Percentiles rank a stretch among this genome's conserved stretches.
Evolutionary conservation across 768 basidiomycete genomes (phyloP).

Genomic region (Infundibulicybe gibba): DNA sequence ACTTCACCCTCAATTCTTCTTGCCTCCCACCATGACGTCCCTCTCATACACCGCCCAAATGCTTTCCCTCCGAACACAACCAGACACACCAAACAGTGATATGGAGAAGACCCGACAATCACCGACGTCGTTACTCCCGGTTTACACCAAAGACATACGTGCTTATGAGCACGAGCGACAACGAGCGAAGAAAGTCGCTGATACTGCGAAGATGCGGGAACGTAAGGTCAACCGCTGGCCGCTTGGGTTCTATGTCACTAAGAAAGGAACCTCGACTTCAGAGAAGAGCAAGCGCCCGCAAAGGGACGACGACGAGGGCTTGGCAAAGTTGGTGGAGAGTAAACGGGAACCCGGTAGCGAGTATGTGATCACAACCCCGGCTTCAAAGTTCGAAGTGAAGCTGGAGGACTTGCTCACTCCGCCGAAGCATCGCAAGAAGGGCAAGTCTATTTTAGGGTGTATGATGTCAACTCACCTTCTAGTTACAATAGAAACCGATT

Average conservation of each 20-base stretch:
- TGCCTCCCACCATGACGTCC: neutral
- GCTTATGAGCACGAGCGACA: constrained; percentile 49
- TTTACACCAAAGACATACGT: constrained; percentile 35
- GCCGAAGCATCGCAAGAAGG: constrained; percentile 37
- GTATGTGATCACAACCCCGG: constrained; percentile 7
- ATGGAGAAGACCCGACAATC: constrained; percentile 6
- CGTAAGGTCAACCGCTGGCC: constrained; percentile 21
- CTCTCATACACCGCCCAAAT: neutral
- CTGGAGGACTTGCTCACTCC: constrained; percentile 20
- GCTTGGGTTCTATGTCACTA: neutral
- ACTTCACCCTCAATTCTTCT: neutral
- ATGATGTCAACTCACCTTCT: neutral
- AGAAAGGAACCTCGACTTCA: neutral
- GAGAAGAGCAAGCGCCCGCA: constrained; percentile 9
- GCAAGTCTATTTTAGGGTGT: constrained; percentile 23
- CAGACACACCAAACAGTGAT: neutral
- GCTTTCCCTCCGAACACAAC: neutral
- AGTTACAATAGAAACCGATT: constrained; percentile 40
- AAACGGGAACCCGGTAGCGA: no score
- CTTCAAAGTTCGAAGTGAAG: constrained; percentile 8
- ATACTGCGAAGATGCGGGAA: constrained; percentile 30
- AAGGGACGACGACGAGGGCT: constrained; percentile 4
- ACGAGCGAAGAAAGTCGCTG: constrained; percentile 39
- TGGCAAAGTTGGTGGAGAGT: no score
- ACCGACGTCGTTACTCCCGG: constrained; percentile 9